Conservation (phyloP, 2,329 filamentous ascomycete species). For the Claviceps humidiphila region DNA sequence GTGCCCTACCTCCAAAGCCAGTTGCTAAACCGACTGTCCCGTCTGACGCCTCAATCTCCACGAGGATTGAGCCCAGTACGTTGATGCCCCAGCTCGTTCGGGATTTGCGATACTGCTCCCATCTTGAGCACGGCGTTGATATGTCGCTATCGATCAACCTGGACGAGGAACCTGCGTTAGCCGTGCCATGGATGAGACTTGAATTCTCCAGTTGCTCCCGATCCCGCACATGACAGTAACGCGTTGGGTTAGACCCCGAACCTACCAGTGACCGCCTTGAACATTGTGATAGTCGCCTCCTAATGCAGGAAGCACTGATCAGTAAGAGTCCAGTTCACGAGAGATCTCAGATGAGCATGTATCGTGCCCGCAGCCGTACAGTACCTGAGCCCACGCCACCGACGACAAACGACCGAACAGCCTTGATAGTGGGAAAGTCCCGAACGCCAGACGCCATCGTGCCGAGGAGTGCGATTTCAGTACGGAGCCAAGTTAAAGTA, state of each 20-base stretch:
- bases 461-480: background rate
- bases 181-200: background rate
- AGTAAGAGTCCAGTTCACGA: background rate
- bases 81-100: conserved; percentile 94
- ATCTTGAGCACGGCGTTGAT: conserved; percentile 81
- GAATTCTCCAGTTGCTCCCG: too few relatives aligned
- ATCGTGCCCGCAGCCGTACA: background rate
- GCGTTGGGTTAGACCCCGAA: background rate
- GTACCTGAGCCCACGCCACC: conserved; percentile 20
- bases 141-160: conserved; percentile 90
- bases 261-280: conserved; percentile 54
- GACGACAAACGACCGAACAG: conserved; percentile 60
- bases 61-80: conserved; percentile 79
- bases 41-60: conserved; percentile 79
- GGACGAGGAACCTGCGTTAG: background rate
- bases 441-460: conserved; percentile 19
- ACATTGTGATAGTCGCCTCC: conserved; percentile 92
- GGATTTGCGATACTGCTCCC: conserved; percentile 77
- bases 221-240: too few relatives aligned
- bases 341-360: background rate
- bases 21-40: conserved; percentile 91
- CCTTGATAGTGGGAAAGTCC: conserved; percentile 62
- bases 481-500: background rate
- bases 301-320: conserved; percentile 9
- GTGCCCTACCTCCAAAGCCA: conserved; percentile 60